phyloP scores from a whole-genome alignment of 176 grass and related monocot genomes.

The Eragrostis curvula region DNA sequence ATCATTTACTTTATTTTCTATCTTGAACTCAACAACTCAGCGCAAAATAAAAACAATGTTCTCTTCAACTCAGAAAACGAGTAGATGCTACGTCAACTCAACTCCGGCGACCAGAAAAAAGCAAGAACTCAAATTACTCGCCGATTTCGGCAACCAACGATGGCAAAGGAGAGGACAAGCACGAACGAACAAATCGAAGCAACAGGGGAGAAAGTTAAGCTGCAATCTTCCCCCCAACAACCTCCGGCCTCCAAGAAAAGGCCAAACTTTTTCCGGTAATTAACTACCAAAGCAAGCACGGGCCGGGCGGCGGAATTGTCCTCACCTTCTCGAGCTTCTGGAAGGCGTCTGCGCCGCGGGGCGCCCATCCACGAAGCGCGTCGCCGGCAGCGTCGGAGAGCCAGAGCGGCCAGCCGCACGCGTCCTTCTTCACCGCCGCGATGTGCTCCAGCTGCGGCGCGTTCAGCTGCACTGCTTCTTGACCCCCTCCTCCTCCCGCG shows the following conservation, averaged over 20 bases:
- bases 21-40: slow-evolving; percentile 7
- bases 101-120: slow-evolving; percentile 4
- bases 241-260: slow-evolving; percentile 4
- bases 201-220: background rate
- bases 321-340: slow-evolving; percentile 90
- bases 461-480: slow-evolving; percentile 45
- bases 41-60: background rate
- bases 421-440: slow-evolving; percentile 53
- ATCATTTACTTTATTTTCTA: slow-evolving; percentile 23
- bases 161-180: slow-evolving; percentile 11
- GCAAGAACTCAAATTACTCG: slow-evolving; percentile 26
- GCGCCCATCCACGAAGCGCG: slow-evolving; percentile 71
- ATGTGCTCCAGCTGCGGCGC: slow-evolving; percentile 52
- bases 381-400: slow-evolving; percentile 74
- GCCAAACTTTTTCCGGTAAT: background rate
- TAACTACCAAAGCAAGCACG: slow-evolving; percentile 7
- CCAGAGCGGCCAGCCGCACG: slow-evolving; percentile 86
- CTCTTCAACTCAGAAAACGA: slow-evolving; percentile 18
- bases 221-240: slow-evolving; percentile 18
- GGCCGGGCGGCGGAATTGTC: background rate
- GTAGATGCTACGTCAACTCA: slow-evolving; percentile 21
- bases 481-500: background rate
- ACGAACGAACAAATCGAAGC: slow-evolving; percentile 17
- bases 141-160: slow-evolving; percentile 5
- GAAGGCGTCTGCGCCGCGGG: slow-evolving; percentile 88